These are phyloP conservation scores for Teunomyces stri DNA, from an alignment of 805 yeast species.

Conservation along the genomic window DNA sequence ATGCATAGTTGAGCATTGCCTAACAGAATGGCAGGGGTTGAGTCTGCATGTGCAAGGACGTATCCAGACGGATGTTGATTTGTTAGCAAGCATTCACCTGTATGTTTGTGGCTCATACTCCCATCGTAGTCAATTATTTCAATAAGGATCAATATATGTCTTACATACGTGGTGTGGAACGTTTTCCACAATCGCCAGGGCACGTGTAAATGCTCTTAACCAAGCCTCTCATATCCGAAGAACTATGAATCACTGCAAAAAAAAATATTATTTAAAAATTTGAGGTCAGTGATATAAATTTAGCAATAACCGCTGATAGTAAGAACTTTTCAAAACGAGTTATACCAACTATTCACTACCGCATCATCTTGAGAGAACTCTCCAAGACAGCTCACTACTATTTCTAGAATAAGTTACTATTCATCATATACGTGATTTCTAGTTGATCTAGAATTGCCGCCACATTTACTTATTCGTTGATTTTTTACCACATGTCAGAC, in stretches of 20 bases:
- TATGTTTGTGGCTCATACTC: neutral
- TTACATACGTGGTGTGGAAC: neutral
- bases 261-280: neutral
- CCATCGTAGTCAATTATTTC: neutral
- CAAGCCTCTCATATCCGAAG: constrained; percentile 3
- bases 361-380: neutral
- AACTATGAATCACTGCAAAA: constrained; percentile 1
- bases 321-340: neutral
- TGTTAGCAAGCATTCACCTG: neutral
- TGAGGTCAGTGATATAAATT: constrained; percentile 4
- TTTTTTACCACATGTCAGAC: constrained; percentile 10
- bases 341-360: neutral
- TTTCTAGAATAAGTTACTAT: neutral
- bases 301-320: constrained; percentile 2
- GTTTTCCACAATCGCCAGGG: constrained; percentile 1
- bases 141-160: neutral
- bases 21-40: neutral
- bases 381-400: neutral
- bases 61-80: neutral
- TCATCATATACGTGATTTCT: neutral
- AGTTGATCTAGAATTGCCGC: neutral
- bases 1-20: neutral
- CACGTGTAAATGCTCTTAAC: constrained; percentile 4
- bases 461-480: neutral
- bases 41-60: neutral